Evolutionary conservation across 495 filamentous ascomycete genomes (phyloP).

Genomic region (Penicillium parvum): DNA sequence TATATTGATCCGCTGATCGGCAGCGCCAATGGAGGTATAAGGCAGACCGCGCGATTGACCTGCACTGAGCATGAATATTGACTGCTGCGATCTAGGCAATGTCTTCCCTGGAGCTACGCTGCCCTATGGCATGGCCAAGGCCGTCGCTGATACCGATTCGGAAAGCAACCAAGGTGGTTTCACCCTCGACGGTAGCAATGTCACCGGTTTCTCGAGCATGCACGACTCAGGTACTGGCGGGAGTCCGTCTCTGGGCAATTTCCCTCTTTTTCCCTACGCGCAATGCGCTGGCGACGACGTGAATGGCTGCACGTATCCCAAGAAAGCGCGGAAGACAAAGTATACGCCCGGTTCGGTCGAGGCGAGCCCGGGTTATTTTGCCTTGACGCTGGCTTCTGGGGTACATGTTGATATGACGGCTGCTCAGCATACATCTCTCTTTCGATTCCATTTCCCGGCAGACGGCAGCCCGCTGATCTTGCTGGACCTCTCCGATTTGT

Average conservation of each 20-base stretch:
- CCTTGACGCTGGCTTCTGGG: conserved; percentile 54
- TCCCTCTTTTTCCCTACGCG: conserved; percentile 65
- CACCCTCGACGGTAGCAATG: conserved; percentile 58
- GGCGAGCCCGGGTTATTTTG: conserved; percentile 67
- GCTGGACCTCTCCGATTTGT: conserved; percentile 66
- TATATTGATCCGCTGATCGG: conserved; percentile 58
- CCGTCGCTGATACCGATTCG: conserved; percentile 67
- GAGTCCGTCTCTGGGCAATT: conserved; percentile 68
- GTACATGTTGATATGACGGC: conserved; percentile 61
- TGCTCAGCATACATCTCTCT: conserved; percentile 59
- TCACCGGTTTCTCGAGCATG: conserved; percentile 71
- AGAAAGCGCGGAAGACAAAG: conserved; percentile 43
- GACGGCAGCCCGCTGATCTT: conserved; percentile 54
- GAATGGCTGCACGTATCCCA: conserved; percentile 62
- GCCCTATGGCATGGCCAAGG: conserved; percentile 74
- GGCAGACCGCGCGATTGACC: not conserved
- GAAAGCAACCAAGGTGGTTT: conserved; percentile 69
- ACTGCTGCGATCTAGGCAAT: conserved; percentile 48
- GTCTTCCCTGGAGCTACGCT: conserved; percentile 73
- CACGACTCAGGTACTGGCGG: conserved; percentile 75
- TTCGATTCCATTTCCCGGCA: conserved; percentile 58
- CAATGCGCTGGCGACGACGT: conserved; percentile 60
- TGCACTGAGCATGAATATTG: not conserved
- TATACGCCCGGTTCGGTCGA: conserved; percentile 53
- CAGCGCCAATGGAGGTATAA: conserved; percentile 54